Evolutionary conservation across 805 yeast genomes (phyloP).

Genomic region (Cyberlindnera americana): DNA sequence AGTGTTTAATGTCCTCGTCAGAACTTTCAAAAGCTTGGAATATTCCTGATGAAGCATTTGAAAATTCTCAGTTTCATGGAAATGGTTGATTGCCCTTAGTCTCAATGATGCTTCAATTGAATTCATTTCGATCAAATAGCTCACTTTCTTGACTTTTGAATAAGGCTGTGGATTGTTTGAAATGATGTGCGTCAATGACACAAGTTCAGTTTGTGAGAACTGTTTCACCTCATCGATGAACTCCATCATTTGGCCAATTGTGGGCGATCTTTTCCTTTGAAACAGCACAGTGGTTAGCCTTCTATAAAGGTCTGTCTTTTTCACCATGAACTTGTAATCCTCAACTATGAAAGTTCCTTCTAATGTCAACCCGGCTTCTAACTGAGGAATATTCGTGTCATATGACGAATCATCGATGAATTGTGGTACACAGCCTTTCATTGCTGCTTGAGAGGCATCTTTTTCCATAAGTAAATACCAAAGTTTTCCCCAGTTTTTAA

Average conservation of each 20-base stretch:
- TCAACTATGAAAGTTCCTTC: slow-evolving; percentile 36
- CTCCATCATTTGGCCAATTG: slow-evolving; percentile 32
- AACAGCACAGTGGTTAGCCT: slow-evolving; percentile 31
- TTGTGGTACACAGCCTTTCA: slow-evolving; percentile 13
- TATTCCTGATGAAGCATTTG: slow-evolving; percentile 33
- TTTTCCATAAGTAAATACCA: slow-evolving; percentile 25
- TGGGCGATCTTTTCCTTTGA: slow-evolving; percentile 33
- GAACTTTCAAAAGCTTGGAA: slow-evolving; percentile 26
- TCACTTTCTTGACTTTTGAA: slow-evolving; percentile 23
- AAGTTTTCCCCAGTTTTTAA: slow-evolving; percentile 21
- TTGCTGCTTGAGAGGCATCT: slow-evolving; percentile 17
- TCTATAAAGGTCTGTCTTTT: slow-evolving; percentile 29
- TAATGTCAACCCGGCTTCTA: slow-evolving; percentile 33
- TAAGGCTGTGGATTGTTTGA: slow-evolving; percentile 8
- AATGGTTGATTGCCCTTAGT: slow-evolving; percentile 36
- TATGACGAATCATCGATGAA: slow-evolving; percentile 19
- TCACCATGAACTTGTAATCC: slow-evolving; percentile 29
- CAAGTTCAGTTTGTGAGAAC: slow-evolving; percentile 26
- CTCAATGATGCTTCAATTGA: slow-evolving; percentile 32
- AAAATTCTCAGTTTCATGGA: slow-evolving; percentile 30
- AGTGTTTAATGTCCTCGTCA: slow-evolving; percentile 32
- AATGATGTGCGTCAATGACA: slow-evolving; percentile 17
- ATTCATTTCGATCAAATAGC: slow-evolving; percentile 26
- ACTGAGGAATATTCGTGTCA: slow-evolving; percentile 26
- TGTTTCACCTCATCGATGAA: slow-evolving; percentile 32